A percentile compares a stretch with the other conserved stretches of the same genome.
phyloP scores from a whole-genome alignment of 441 rosid species.

The Pelargonium myrrhifolium region DNA sequence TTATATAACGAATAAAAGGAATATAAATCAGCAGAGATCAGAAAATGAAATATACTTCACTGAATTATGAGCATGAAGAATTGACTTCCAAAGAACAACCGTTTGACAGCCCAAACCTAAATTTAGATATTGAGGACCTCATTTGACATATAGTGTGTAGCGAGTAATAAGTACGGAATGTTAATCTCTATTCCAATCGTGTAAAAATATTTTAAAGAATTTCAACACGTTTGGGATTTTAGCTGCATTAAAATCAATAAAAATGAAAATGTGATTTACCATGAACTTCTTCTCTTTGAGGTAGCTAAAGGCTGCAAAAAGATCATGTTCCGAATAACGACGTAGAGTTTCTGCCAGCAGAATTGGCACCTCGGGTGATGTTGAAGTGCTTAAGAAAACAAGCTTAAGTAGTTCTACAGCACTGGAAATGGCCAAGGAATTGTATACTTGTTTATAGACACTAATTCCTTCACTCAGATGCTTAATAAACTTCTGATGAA shows the following conservation, averaged over 20 bases:
- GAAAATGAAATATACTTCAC: not conserved
- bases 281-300: slow-evolving; percentile 79
- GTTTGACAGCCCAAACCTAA: not conserved
- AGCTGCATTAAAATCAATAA: slow-evolving; percentile 15
- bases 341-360: slow-evolving; percentile 69
- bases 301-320: slow-evolving; percentile 92
- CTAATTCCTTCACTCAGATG: slow-evolving; percentile 47
- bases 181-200: not conserved
- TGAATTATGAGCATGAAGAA: not conserved
- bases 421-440: slow-evolving; percentile 83
- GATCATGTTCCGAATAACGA: slow-evolving; percentile 89
- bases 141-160: not conserved
- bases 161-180: not conserved
- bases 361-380: slow-evolving; percentile 56
- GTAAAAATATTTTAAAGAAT: not conserved
- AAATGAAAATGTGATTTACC: slow-evolving; percentile 38
- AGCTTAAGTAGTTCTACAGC: slow-evolving; percentile 93
- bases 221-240: not conserved
- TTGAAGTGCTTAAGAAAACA: slow-evolving; percentile 77
- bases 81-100: not conserved
- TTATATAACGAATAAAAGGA: not conserved
- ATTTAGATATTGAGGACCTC: not conserved
- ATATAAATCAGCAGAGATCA: not conserved
- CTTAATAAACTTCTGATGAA: slow-evolving; percentile 51
- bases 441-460: slow-evolving; percentile 41